Conservation (phyloP, 768 basidiomycete species). For the Brasilioporus rufonigricans region DNA sequence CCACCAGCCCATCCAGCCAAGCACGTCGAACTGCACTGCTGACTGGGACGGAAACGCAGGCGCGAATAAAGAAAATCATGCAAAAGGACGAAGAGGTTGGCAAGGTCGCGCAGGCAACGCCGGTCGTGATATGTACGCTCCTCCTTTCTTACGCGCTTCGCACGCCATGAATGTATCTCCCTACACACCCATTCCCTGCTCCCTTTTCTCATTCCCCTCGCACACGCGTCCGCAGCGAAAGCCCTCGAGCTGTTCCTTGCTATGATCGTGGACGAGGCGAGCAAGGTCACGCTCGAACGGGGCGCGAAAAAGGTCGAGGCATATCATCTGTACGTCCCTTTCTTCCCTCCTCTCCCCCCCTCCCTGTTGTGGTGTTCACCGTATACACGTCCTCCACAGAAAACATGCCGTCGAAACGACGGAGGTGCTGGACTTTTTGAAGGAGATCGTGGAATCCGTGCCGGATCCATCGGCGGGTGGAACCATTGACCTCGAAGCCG, state of each 20-base stretch:
- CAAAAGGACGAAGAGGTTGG: constrained; percentile 99
- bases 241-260: constrained; percentile 90
- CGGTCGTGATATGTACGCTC: constrained; percentile 89
- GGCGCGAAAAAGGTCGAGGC: constrained; percentile 88
- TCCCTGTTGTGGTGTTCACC: not conserved
- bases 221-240: constrained; percentile 65
- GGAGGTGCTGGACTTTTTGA: constrained; percentile 90
- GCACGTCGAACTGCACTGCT: constrained; percentile 1
- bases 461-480: constrained; percentile 87
- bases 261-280: constrained; percentile 77
- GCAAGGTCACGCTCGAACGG: constrained; percentile 72
- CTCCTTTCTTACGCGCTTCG: constrained; percentile 9
- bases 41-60: constrained; percentile 43
- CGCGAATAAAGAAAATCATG: constrained; percentile 99
- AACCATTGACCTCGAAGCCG: constrained; percentile 68
- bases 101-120: constrained; percentile 95
- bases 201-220: not conserved
- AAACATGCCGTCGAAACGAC: constrained; percentile 90
- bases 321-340: constrained; percentile 82
- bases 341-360: not conserved
- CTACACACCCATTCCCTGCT: no score
- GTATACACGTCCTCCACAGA: constrained; percentile 38
- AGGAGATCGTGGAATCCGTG: constrained; percentile 83
- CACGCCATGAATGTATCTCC: constrained; percentile 10
- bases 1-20: constrained; percentile 3